phyloP scores from a whole-genome alignment of 495 filamentous ascomycete genomes.

The Clavariopsis aquatica region DNA sequence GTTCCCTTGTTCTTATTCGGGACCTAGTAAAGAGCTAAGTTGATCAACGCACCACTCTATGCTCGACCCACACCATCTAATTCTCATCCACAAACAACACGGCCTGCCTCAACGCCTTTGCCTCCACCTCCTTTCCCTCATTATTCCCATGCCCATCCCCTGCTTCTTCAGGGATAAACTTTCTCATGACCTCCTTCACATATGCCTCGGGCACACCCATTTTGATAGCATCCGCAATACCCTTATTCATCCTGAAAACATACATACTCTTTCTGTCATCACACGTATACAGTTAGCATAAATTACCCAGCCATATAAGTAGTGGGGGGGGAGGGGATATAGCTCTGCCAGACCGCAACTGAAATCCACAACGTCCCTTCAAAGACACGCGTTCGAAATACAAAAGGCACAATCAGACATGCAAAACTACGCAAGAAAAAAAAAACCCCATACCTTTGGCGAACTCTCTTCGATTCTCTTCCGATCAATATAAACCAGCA shows the following conservation, averaged over 20 bases:
- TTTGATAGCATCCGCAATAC: constrained; percentile 60
- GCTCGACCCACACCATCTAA: constrained; percentile 2
- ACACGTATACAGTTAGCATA: too few relatives aligned
- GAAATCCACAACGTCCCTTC: too few relatives aligned
- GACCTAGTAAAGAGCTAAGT: too few relatives aligned
- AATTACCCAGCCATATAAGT: too few relatives aligned
- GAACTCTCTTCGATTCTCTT: constrained; percentile 44
- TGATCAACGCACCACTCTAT: too few relatives aligned
- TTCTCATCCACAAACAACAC: constrained; percentile 41
- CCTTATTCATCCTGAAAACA: constrained; percentile 66
- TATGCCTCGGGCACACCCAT: constrained; percentile 60
- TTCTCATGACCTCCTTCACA: constrained; percentile 59
- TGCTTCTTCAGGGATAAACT: constrained; percentile 51
- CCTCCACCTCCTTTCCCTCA: constrained; percentile 5
- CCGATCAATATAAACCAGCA: constrained; percentile 63
- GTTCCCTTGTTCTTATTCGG: too few relatives aligned
- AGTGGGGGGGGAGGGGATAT: too few relatives aligned
- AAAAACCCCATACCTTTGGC: too few relatives aligned
- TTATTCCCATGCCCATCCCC: background rate
- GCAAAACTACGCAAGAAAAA: too few relatives aligned
- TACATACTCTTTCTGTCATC: constrained; percentile 73
- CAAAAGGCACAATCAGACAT: too few relatives aligned
- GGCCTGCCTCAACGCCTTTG: constrained; percentile 40
- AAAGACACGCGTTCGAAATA: too few relatives aligned
- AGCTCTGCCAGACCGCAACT: too few relatives aligned